Evolutionary conservation across 257 asterid genomes (phyloP).

Genomic region (Gentiana dahurica): DNA sequence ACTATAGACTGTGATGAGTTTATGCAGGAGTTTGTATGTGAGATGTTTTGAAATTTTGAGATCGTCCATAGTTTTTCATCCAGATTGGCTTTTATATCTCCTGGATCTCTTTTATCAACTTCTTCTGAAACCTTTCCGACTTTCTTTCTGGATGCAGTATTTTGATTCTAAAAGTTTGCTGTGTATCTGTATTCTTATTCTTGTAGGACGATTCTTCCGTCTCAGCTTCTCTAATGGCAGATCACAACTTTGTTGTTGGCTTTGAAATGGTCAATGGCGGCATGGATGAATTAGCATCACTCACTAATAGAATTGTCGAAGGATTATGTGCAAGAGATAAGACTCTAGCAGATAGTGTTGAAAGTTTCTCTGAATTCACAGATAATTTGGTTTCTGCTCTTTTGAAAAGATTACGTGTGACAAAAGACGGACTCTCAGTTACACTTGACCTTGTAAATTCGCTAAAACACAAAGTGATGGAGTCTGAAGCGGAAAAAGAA

Average conservation of each 20-base stretch:
- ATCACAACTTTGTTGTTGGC: constrained; percentile 21
- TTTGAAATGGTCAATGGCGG: constrained; percentile 33
- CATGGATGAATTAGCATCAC: constrained; percentile 30
- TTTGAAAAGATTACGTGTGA: constrained; percentile 31
- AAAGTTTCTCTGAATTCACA: constrained; percentile 31
- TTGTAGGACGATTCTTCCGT: constrained; percentile 51
- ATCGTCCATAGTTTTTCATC: not conserved
- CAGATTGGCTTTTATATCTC: too few relatives aligned
- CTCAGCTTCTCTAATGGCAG: constrained; percentile 29
- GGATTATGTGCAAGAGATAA: constrained; percentile 51
- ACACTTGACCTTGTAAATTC: constrained; percentile 29
- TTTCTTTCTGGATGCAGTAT: too few relatives aligned
- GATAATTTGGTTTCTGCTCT: constrained; percentile 43
- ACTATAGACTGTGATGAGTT: too few relatives aligned
- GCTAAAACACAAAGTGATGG: constrained; percentile 42
- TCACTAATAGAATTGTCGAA: constrained; percentile 49
- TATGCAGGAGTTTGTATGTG: not conserved
- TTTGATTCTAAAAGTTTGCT: too few relatives aligned
- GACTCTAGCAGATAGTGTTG: constrained; percentile 50
- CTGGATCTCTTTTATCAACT: too few relatives aligned
- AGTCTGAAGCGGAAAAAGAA: constrained; percentile 39
- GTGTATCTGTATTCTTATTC: constrained; percentile 8
- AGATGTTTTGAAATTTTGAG: not conserved
- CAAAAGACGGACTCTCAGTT: constrained; percentile 31
- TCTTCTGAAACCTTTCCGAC: too few relatives aligned